These are phyloP conservation scores for Hanseniaspora thailandica DNA, from an alignment of 805 yeast species.

Conservation along the genomic window DNA sequence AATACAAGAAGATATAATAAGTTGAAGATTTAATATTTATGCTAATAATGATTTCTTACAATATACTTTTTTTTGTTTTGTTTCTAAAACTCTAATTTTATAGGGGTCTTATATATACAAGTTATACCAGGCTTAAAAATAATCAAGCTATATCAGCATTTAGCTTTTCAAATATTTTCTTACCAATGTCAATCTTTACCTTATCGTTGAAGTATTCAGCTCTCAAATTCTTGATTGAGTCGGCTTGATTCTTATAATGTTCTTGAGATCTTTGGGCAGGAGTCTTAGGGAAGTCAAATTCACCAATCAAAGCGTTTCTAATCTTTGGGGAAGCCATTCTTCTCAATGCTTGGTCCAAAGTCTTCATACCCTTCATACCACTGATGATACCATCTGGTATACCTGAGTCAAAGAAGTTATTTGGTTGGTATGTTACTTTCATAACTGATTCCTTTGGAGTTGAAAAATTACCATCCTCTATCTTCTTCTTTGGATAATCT, in stretches of 20 bases:
- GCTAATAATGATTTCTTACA: no score
- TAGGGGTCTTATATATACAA: conserved; percentile 18
- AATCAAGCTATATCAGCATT: conserved; percentile 8
- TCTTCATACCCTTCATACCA: conserved; percentile 36
- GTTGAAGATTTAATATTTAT: no score
- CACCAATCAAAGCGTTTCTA: conserved; percentile 29
- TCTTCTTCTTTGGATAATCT: conserved; percentile 67
- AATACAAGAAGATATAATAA: conserved; percentile 79
- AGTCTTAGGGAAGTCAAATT: conserved; percentile 59
- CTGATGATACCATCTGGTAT: conserved; percentile 44
- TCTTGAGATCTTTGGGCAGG: conserved; percentile 50
- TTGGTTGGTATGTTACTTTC: conserved; percentile 65
- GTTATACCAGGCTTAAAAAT: neutral
- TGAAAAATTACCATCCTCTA: conserved; percentile 46
- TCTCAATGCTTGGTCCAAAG: conserved; percentile 31
- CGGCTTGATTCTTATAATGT: conserved; percentile 39
- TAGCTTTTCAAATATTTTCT: conserved; percentile 30
- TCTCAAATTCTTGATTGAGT: conserved; percentile 25
- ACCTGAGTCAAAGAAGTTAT: conserved; percentile 52
- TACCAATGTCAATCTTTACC: conserved; percentile 36
- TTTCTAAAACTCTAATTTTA: neutral
- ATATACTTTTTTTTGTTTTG: neutral
- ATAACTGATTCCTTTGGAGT: conserved; percentile 48
- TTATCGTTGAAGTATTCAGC: conserved; percentile 33
- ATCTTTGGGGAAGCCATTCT: conserved; percentile 38